A percentile compares a stretch with the other conserved stretches of the same genome.
Conservation (phyloP, 1,284 basidiomycete species). For the Wolfiporia cocos region DNA sequence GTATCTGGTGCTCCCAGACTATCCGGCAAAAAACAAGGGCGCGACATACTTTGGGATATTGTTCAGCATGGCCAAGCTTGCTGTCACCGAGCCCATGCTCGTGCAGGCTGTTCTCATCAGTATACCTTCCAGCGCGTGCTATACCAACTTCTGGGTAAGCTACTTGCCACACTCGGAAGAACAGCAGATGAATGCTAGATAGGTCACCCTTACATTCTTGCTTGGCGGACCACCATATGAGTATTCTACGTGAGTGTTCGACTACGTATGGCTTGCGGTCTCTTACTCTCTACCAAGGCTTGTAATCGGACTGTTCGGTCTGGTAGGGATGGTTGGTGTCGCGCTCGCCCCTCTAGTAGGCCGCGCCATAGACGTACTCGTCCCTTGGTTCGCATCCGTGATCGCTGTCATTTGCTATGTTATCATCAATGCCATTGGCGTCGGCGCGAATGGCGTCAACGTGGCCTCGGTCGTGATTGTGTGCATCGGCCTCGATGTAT, state of each 20-base stretch:
- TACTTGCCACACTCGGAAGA: background rate
- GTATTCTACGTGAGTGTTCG: slow-evolving; percentile 31
- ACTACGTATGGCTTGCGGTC: background rate
- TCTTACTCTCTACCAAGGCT: slow-evolving; percentile 23
- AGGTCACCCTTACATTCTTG: slow-evolving; percentile 49
- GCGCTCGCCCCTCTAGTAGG: slow-evolving; percentile 43
- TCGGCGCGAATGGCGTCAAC: slow-evolving; percentile 37
- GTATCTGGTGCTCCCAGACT: slow-evolving; percentile 44
- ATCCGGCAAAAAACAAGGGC: slow-evolving; percentile 37
- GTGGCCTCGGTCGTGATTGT: slow-evolving; percentile 40
- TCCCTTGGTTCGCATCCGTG: slow-evolving; percentile 44
- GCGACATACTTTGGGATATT: slow-evolving; percentile 41
- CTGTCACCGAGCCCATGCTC: slow-evolving; percentile 44
- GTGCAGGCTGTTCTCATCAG: slow-evolving; percentile 40
- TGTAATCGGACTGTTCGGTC: slow-evolving; percentile 48
- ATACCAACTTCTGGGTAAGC: slow-evolving; percentile 37
- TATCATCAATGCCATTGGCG: slow-evolving; percentile 33
- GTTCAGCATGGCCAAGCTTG: slow-evolving; percentile 39
- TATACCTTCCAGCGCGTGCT: slow-evolving; percentile 34
- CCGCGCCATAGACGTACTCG: slow-evolving; percentile 40
- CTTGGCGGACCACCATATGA: slow-evolving; percentile 42
- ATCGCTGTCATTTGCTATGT: slow-evolving; percentile 29
- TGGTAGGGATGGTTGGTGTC: slow-evolving; percentile 44
- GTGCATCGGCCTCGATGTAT: slow-evolving; percentile 40
- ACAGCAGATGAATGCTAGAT: slow-evolving; percentile 10